Conservation (phyloP, 345 rosid species). For the Euphorbia peplus region DNA sequence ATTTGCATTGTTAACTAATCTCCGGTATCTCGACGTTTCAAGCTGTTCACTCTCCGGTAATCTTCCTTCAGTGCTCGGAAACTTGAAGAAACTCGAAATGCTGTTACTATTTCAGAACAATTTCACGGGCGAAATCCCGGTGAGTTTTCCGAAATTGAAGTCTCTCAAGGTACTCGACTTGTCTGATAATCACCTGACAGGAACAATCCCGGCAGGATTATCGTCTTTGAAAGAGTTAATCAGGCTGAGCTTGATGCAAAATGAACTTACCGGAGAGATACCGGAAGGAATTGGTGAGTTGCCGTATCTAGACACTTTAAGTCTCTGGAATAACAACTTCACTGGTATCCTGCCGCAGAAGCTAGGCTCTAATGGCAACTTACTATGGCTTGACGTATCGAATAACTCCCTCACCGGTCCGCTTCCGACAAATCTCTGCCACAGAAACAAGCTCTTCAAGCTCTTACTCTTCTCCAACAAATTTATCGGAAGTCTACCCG, state of each 20-base stretch:
- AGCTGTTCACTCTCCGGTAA: constrained; percentile 58
- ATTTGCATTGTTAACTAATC: constrained; percentile 45
- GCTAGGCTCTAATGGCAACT: constrained; percentile 69
- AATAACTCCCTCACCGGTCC: constrained; percentile 69
- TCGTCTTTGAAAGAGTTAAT: constrained; percentile 51
- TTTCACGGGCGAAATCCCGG: constrained; percentile 64
- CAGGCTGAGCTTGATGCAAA: constrained; percentile 59
- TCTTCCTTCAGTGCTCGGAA: constrained; percentile 55
- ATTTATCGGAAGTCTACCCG: constrained; percentile 49
- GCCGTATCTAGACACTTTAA: constrained; percentile 49
- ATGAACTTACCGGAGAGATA: constrained; percentile 53
- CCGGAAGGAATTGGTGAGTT: constrained; percentile 66
- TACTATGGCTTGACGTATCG: constrained; percentile 63
- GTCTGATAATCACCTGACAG: constrained; percentile 65
- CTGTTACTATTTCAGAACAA: constrained; percentile 54
- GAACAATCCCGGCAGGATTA: constrained; percentile 55
- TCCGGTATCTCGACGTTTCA: constrained; percentile 68
- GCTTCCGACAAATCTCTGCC: constrained; percentile 69
- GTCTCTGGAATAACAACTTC: constrained; percentile 68
- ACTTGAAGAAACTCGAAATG: constrained; percentile 53
- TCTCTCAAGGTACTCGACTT: constrained; percentile 57
- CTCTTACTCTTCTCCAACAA: constrained; percentile 85
- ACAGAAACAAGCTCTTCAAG: constrained; percentile 66
- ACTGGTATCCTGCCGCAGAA: constrained; percentile 66
- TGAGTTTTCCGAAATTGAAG: constrained; percentile 47